Conservation (phyloP, 2,329 filamentous ascomycete genomes). For the Fusarium stilboides region DNA sequence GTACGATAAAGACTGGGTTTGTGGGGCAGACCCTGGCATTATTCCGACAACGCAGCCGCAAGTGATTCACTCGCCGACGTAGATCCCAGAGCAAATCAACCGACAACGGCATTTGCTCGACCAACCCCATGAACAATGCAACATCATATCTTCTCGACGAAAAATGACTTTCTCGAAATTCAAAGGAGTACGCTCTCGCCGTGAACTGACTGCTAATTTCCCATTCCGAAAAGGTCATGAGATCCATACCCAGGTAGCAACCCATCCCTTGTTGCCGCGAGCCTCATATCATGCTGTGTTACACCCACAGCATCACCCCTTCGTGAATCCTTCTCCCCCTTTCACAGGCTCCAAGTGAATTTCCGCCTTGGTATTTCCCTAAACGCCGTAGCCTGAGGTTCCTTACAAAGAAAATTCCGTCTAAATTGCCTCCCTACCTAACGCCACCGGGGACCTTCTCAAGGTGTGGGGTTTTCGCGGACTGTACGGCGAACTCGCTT, state of each 20-base stretch:
- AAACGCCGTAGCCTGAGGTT: constrained; percentile 52
- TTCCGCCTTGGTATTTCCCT: constrained; percentile 52
- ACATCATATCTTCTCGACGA: constrained; percentile 3
- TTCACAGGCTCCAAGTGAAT: constrained; percentile 37
- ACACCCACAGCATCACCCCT: constrained; percentile 7
- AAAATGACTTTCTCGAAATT: constrained; percentile 14
- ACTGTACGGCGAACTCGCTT: constrained; percentile 89
- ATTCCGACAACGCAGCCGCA: constrained; percentile 38
- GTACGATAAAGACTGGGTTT: constrained; percentile 9
- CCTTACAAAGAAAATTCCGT: constrained; percentile 36
- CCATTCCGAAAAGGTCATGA: constrained; percentile 12
- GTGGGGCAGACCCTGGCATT: constrained; percentile 28
- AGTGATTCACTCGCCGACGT: constrained; percentile 38
- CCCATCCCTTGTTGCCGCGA: constrained; percentile 17
- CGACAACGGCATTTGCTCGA: constrained; percentile 12
- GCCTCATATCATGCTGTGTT: constrained; percentile 36
- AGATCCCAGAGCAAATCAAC: constrained; percentile 8
- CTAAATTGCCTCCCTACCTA: constrained; percentile 30
- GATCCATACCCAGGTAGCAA: constrained; percentile 4
- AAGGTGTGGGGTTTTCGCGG: constrained; percentile 87
- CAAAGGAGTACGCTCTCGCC: constrained; percentile 13
- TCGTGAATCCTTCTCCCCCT: constrained; percentile 14
- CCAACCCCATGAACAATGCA: constrained; percentile 3
- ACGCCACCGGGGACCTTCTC: constrained; percentile 12
- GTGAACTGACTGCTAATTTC: constrained; percentile 6